phyloP scores from a whole-genome alignment of 805 yeast species.

The Soucietia sequanensis region DNA sequence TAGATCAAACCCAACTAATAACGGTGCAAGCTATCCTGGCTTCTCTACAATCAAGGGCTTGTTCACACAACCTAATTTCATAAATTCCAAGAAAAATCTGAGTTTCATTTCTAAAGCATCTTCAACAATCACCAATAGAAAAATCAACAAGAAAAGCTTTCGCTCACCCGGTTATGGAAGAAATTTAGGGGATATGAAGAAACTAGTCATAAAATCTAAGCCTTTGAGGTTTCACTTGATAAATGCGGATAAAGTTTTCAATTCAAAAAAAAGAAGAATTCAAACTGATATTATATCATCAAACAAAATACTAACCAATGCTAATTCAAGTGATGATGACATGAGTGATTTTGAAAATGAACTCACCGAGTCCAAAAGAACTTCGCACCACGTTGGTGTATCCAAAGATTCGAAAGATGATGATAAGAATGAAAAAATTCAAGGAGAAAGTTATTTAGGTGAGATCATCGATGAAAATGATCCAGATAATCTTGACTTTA shows the following conservation, averaged over 20 bases:
- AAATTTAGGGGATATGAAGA: constrained; percentile 28
- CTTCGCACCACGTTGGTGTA: background rate
- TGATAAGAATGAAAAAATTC: constrained; percentile 1
- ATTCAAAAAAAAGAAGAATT: constrained; percentile 30
- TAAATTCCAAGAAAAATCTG: constrained; percentile 10
- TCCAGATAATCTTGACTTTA: constrained; percentile 3
- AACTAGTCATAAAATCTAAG: constrained; percentile 37
- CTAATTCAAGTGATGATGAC: constrained; percentile 22
- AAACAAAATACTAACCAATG: constrained; percentile 15
- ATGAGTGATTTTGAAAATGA: constrained; percentile 15
- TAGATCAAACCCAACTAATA: constrained; percentile 14
- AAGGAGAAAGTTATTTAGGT: background rate
- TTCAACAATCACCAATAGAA: constrained; percentile 6
- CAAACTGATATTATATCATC: constrained; percentile 14
- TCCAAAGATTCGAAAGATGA: background rate
- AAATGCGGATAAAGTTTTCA: constrained; percentile 40
- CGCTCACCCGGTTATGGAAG: constrained; percentile 12
- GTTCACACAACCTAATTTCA: constrained; percentile 26
- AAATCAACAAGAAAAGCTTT: constrained; percentile 4
- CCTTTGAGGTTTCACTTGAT: constrained; percentile 42
- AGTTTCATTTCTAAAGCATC: constrained; percentile 6
- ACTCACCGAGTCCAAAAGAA: constrained; percentile 3
- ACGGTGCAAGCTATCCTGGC: constrained; percentile 2
- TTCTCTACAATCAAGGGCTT: constrained; percentile 25
- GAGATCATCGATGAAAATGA: constrained; percentile 4